These are phyloP conservation scores for Iris pallida DNA, from an alignment of 116 monocot genomes.

Conservation along the genomic window DNA sequence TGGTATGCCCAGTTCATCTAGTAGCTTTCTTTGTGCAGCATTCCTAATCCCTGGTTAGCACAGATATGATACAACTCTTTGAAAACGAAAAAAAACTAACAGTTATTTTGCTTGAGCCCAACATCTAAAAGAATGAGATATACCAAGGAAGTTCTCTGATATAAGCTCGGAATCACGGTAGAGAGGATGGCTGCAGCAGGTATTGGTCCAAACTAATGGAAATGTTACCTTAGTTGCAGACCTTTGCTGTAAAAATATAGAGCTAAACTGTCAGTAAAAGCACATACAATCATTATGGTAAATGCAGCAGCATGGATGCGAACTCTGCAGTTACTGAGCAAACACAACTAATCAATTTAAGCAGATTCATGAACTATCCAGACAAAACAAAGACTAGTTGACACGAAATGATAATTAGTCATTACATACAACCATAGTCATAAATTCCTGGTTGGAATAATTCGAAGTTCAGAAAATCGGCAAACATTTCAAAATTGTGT, in stretches of 20 bases:
- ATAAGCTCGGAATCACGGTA: conserved; percentile 43
- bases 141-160: conserved; percentile 38
- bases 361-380: no score
- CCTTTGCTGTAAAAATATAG: conserved; percentile 6
- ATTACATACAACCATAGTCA: no score
- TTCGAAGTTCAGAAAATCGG: no score
- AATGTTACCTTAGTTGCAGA: conserved; percentile 13
- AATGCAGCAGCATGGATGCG: no score
- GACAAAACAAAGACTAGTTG: no score
- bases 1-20: conserved; percentile 36
- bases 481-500: no score
- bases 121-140: neutral
- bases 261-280: neutral
- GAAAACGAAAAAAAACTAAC: neutral
- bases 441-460: no score
- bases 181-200: conserved; percentile 56
- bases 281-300: no score
- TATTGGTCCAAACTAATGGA: conserved; percentile 48
- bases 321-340: no score
- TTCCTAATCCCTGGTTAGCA: conserved; percentile 34
- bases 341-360: no score
- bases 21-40: conserved; percentile 39
- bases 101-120: neutral
- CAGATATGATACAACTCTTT: neutral
- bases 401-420: no score